Conservation (phyloP, 2,329 filamentous ascomycete species). For the Hypoxylon sp. region DNA sequence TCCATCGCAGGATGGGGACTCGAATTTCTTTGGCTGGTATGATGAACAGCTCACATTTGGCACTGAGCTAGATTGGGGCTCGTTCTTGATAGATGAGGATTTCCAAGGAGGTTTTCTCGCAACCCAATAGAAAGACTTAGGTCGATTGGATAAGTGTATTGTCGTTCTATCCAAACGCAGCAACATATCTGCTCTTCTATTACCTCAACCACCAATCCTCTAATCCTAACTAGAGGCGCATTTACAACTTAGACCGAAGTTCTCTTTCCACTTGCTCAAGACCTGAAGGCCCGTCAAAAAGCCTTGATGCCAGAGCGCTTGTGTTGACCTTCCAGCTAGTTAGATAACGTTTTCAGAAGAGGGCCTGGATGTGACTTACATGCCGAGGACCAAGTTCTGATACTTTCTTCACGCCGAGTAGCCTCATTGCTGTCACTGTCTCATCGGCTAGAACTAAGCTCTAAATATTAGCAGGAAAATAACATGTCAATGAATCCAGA, state of each 20-base stretch:
- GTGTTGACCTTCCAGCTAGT: slow-evolving; percentile 27
- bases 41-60: slow-evolving; percentile 40
- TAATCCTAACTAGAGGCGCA: neutral
- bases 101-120: slow-evolving; percentile 32
- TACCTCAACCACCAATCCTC: neutral
- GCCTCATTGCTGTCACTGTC: slow-evolving; percentile 46
- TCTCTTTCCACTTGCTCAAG: slow-evolving; percentile 41
- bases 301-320: slow-evolving; percentile 24
- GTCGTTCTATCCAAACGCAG: neutral
- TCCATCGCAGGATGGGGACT: slow-evolving; percentile 38
- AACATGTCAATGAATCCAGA: neutral
- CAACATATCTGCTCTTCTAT: neutral
- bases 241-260: slow-evolving; percentile 42
- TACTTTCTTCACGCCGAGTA: slow-evolving; percentile 45
- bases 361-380: slow-evolving; percentile 34
- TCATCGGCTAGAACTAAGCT: slow-evolving; percentile 46
- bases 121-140: slow-evolving; percentile 4
- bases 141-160: neutral
- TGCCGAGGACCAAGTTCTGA: slow-evolving; percentile 44
- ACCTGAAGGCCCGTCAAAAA: slow-evolving; percentile 43
- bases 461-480: slow-evolving; percentile 3
- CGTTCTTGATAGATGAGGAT: slow-evolving; percentile 37
- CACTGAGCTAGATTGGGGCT: slow-evolving; percentile 39
- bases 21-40: slow-evolving; percentile 41
- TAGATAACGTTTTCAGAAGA: neutral